These are phyloP conservation scores for Nemania diffusa DNA, from an alignment of 2,329 filamentous ascomycete species.

Conservation along the genomic window DNA sequence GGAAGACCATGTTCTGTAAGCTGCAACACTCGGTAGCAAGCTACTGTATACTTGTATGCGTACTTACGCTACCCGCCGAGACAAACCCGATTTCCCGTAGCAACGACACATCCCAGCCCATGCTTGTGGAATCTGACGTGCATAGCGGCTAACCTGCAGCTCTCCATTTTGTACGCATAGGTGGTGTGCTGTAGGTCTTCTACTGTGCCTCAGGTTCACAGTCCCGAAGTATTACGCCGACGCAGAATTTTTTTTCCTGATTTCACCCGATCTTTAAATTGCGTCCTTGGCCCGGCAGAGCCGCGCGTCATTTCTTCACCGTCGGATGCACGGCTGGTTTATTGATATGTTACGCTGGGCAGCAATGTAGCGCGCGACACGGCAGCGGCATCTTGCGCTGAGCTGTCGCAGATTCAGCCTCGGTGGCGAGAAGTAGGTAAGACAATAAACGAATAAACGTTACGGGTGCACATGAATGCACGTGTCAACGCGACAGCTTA, in stretches of 20 bases:
- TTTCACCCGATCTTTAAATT: not conserved
- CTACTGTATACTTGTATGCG: not conserved
- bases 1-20: not conserved
- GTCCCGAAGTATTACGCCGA: not conserved
- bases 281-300: not conserved
- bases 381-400: not conserved
- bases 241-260: not conserved
- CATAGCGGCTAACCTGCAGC: constrained; percentile 3
- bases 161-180: too few species aligned
- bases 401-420: constrained; percentile 23
- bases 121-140: not conserved
- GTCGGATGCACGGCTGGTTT: not conserved
- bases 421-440: constrained; percentile 16
- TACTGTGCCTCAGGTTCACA: not conserved
- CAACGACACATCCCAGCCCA: not conserved
- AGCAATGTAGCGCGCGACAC: not conserved
- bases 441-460: constrained; percentile 2
- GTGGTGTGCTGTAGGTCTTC: too few species aligned
- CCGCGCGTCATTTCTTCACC: not conserved
- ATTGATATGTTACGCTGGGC: not conserved
- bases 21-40: not conserved
- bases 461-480: not conserved
- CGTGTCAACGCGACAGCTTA: constrained; percentile 1
- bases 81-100: not conserved
- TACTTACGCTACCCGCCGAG: not conserved